Evolutionary conservation across 2,329 filamentous ascomycete genomes (phyloP).

Genomic region (Cercospora brassicicola): DNA sequence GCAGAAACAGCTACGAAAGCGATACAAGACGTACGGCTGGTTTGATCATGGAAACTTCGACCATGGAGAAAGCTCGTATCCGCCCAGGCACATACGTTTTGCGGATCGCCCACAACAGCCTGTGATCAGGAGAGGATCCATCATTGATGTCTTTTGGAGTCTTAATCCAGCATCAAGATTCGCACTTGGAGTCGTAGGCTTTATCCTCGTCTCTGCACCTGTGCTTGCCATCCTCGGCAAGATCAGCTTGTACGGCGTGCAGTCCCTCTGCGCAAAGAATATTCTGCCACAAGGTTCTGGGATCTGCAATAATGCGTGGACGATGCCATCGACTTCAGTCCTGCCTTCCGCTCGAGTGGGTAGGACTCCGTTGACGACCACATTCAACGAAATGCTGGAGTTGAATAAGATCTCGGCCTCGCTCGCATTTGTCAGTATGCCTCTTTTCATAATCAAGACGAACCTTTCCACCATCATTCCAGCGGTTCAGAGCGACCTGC

Average conservation of each 20-base stretch:
- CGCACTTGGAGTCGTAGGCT: background rate
- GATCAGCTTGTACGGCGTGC: conserved; percentile 1
- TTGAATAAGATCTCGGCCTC: conserved; percentile 12
- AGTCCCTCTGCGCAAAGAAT: conserved; percentile 7
- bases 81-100: background rate
- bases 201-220: background rate
- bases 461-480: conserved; percentile 12
- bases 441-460: conserved; percentile 10
- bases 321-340: background rate
- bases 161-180: background rate
- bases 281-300: background rate
- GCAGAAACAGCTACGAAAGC: background rate
- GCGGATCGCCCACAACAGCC: background rate
- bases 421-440: conserved; percentile 17
- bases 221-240: background rate
- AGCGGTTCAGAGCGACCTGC: conserved; percentile 1
- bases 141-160: too few relatives aligned
- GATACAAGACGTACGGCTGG: conserved; percentile 13
- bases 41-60: conserved; percentile 12
- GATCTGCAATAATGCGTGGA: conserved; percentile 10
- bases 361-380: conserved; percentile 12
- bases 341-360: background rate
- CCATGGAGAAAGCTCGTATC: conserved; percentile 1
- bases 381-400: conserved; percentile 6
- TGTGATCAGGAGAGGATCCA: background rate